These are phyloP conservation scores for Viola odorata DNA, from an alignment of 345 rosid species.

Conservation along the genomic window DNA sequence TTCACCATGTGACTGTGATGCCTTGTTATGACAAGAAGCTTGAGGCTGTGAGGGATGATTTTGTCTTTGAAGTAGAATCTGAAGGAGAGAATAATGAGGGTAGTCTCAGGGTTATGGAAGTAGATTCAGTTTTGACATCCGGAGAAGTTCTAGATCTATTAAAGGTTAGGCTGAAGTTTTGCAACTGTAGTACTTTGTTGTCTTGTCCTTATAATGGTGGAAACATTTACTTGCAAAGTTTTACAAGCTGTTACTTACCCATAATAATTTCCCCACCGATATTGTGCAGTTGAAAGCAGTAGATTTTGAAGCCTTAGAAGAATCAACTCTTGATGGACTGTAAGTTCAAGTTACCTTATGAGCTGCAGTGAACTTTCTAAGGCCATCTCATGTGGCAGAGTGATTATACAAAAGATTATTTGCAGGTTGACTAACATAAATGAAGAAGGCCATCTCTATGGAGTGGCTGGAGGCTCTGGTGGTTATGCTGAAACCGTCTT, in stretches of 20 bases:
- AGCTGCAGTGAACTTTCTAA: neutral
- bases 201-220: no score
- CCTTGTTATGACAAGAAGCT: constrained; percentile 98
- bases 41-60: constrained; percentile 89
- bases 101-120: constrained; percentile 47
- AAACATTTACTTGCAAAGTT: no score
- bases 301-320: constrained; percentile 62
- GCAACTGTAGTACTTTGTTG: constrained; percentile 3
- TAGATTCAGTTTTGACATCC: constrained; percentile 91
- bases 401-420: constrained; percentile 1
- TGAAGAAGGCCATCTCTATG: constrained; percentile 72
- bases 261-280: no score
- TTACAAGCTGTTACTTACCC: no score
- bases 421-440: constrained; percentile 70
- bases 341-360: constrained; percentile 28
- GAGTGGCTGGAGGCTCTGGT: constrained; percentile 90
- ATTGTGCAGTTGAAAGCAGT: constrained; percentile 62
- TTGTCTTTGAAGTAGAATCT: constrained; percentile 50
- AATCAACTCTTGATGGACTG: constrained; percentile 67
- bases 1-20: constrained; percentile 94
- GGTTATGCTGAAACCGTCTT: constrained; percentile 86
- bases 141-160: constrained; percentile 87
- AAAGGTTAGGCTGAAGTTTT: constrained; percentile 43
- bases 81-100: constrained; percentile 17
- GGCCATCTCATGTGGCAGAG: neutral